Conservation (phyloP, 1,284 basidiomycete species). For the Cystobasidium pallidum region DNA sequence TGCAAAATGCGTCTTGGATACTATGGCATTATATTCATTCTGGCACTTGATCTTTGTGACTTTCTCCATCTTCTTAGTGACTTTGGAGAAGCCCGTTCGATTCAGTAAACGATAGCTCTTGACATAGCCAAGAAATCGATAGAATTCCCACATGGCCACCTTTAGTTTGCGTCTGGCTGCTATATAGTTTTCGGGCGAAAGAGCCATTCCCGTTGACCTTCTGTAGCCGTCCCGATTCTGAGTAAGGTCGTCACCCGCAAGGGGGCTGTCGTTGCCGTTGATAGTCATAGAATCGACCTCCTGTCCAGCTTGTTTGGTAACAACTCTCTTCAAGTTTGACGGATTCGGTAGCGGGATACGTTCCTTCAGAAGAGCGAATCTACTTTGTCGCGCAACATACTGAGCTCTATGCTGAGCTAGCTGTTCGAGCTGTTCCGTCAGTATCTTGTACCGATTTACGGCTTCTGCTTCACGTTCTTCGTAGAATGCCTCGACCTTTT, state of each 20-base stretch:
- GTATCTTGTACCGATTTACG: constrained; percentile 61
- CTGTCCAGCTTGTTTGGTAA: not conserved
- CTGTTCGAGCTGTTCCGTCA: constrained; percentile 74
- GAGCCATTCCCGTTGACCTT: not conserved
- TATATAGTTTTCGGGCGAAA: constrained; percentile 31
- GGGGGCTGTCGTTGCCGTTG: not conserved
- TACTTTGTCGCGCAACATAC: constrained; percentile 56
- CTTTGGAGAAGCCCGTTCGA: constrained; percentile 83
- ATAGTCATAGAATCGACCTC: not conserved
- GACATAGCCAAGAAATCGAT: constrained; percentile 48
- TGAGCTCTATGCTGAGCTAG: constrained; percentile 70
- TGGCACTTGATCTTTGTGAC: constrained; percentile 63
- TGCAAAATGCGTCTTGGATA: constrained; percentile 59
- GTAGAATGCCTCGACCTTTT: constrained; percentile 77
- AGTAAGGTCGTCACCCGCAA: not conserved
- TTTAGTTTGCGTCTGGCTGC: constrained; percentile 34
- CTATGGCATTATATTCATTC: constrained; percentile 74
- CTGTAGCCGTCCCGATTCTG: not conserved
- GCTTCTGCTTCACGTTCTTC: constrained; percentile 72
- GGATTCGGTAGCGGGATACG: not conserved
- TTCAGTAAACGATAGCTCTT: constrained; percentile 70
- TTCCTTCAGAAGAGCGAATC: not conserved
- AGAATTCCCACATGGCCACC: constrained; percentile 48
- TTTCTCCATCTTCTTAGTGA: constrained; percentile 64
- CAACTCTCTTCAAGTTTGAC: not conserved